Evolutionary conservation across 2,329 filamentous ascomycete genomes (phyloP).

Genomic region (Stagonosporopsis rhizophila): DNA sequence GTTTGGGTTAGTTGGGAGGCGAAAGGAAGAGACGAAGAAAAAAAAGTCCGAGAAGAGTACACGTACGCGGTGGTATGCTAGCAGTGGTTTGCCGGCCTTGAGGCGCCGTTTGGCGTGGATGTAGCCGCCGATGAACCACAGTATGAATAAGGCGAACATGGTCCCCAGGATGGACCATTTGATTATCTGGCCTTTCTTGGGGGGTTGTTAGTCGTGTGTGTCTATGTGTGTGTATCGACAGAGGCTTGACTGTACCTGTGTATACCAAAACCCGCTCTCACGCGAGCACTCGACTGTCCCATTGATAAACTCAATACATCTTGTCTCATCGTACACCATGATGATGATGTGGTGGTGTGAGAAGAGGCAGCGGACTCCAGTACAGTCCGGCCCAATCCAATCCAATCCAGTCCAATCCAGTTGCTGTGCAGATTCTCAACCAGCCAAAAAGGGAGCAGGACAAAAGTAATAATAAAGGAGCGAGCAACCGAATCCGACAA

Average conservation of each 20-base stretch:
- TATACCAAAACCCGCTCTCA: slow-evolving; percentile 45
- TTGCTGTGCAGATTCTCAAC: no score
- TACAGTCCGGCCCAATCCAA: no score
- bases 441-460: no score
- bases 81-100: slow-evolving; percentile 68
- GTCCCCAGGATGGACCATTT: slow-evolving; percentile 74
- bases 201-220: no score
- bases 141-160: slow-evolving; percentile 64
- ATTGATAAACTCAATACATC: slow-evolving; percentile 34
- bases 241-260: no score
- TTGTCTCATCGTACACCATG: slow-evolving; percentile 26
- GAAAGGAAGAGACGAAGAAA: no score
- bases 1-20: no score
- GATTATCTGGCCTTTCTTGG: slow-evolving; percentile 67
- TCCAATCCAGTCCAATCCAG: no score
- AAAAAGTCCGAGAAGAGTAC: not conserved
- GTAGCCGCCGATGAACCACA: slow-evolving; percentile 72
- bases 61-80: slow-evolving; percentile 70
- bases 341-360: slow-evolving; percentile 4
- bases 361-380: no score
- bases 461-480: no score
- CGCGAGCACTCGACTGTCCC: slow-evolving; percentile 39
- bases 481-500: no score
- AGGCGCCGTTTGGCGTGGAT: slow-evolving; percentile 73
- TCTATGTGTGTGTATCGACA: slow-evolving; percentile 5